phyloP scores from a whole-genome alignment of 2,329 filamentous ascomycete genomes.

The Ascochyta lentis region DNA sequence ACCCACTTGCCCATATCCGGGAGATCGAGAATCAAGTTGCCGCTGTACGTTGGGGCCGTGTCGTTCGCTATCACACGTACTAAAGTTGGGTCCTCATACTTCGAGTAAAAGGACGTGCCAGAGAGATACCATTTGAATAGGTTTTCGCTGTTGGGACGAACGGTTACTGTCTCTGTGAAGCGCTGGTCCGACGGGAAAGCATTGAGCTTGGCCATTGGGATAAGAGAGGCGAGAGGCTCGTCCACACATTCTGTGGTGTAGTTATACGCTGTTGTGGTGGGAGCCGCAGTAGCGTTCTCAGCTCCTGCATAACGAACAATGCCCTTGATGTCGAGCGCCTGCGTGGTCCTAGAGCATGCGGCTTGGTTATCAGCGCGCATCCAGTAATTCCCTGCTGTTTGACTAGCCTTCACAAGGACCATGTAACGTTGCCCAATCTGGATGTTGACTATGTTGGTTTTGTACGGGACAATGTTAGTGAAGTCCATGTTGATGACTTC shows the following conservation, averaged over 20 bases:
- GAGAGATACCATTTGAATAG: conserved; percentile 51
- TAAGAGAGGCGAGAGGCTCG: conserved; percentile 3
- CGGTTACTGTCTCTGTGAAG: too few species aligned
- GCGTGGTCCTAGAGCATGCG: conserved; percentile 27
- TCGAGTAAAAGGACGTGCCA: conserved; percentile 45
- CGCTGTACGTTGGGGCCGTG: conserved; percentile 38
- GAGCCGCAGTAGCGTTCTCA: conserved; percentile 20
- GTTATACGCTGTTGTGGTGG: conserved; percentile 40
- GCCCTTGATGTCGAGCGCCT: conserved; percentile 41
- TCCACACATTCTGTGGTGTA: conserved; percentile 43
- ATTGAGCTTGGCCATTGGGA: too few species aligned
- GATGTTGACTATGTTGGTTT: conserved; percentile 36
- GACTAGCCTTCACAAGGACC: conserved; percentile 33
- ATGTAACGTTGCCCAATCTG: conserved; percentile 40
- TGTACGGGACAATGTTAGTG: conserved; percentile 49
- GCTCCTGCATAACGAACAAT: conserved; percentile 46
- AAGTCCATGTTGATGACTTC: conserved; percentile 49
- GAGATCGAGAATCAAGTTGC: conserved; percentile 14
- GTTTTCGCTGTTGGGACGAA: conserved; percentile 35
- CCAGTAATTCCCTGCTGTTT: conserved; percentile 32
- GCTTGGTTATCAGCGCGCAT: conserved; percentile 30
- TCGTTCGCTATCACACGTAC: conserved; percentile 43
- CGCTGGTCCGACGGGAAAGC: too few species aligned
- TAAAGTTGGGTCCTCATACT: conserved; percentile 49
- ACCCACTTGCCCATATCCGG: conserved; percentile 43